Conservation (phyloP, 2,329 filamentous ascomycete genomes). For the Metarhizium rileyi region DNA sequence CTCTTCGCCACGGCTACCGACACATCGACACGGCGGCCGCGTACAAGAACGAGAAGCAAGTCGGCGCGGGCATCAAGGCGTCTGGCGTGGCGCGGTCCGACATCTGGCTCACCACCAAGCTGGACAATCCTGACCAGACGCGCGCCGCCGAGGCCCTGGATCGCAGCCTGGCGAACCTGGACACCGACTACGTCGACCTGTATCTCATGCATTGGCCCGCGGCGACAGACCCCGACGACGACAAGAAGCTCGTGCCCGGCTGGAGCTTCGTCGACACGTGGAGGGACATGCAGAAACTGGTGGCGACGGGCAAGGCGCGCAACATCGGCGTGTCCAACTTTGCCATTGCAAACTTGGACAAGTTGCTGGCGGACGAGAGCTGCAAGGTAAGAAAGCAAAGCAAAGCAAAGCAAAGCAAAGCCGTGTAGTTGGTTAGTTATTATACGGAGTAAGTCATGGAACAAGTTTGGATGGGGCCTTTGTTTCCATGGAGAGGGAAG, state of each 20-base stretch:
- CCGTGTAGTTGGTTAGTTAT: no score
- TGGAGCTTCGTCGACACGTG: slow-evolving; percentile 80
- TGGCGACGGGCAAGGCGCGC: slow-evolving; percentile 58
- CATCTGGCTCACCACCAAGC: slow-evolving; percentile 71
- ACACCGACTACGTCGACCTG: slow-evolving; percentile 57
- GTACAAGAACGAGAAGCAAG: slow-evolving; percentile 67
- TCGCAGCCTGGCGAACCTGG: slow-evolving; percentile 49
- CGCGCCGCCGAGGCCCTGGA: slow-evolving; percentile 53
- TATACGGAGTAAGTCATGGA: no score
- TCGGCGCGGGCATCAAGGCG: slow-evolving; percentile 54
- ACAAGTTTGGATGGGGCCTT: no score
- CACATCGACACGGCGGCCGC: slow-evolving; percentile 70
- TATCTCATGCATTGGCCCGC: slow-evolving; percentile 67
- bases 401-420: no score
- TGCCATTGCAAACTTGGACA: slow-evolving; percentile 69
- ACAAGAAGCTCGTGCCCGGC: slow-evolving; percentile 60
- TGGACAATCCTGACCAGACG: slow-evolving; percentile 72
- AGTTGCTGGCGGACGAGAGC: slow-evolving; percentile 56
- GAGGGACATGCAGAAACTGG: slow-evolving; percentile 64
- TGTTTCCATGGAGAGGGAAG: no score
- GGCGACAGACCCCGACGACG: slow-evolving; percentile 50
- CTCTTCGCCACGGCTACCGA: slow-evolving; percentile 58
- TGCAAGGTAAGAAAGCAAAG: slow-evolving; percentile 75
- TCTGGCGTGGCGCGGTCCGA: slow-evolving; percentile 55
- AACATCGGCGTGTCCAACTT: slow-evolving; percentile 88